phyloP scores from a whole-genome alignment of 805 yeast genomes.

The Candida silvatica region DNA sequence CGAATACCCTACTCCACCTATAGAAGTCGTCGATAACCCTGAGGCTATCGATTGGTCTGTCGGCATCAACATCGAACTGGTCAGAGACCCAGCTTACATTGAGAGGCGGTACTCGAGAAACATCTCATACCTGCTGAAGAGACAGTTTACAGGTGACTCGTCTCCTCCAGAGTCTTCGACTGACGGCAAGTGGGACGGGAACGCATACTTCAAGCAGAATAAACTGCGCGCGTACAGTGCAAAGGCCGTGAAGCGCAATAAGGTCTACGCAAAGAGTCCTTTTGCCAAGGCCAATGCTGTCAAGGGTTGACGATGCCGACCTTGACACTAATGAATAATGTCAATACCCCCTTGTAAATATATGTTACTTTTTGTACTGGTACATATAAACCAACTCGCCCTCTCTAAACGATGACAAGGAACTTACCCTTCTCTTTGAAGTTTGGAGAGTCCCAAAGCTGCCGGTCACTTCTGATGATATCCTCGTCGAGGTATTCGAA shows the following conservation, averaged over 20 bases:
- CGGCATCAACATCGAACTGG: constrained; percentile 14
- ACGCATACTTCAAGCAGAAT: constrained; percentile 16
- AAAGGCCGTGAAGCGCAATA: constrained; percentile 17
- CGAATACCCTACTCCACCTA: constrained; percentile 23
- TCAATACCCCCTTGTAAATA: not conserved
- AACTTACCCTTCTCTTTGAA: constrained; percentile 27
- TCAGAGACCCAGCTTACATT: constrained; percentile 9
- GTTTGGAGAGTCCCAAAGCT: constrained; percentile 17
- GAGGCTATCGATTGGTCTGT: constrained; percentile 18
- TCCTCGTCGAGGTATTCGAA: constrained; percentile 11
- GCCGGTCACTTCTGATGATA: constrained; percentile 14
- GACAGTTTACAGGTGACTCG: constrained; percentile 5
- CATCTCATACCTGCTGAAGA: constrained; percentile 8
- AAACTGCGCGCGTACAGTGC: constrained; percentile 26
- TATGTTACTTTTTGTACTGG: not conserved
- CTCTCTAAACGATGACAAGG: constrained; percentile 15
- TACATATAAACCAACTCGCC: too few relatives aligned
- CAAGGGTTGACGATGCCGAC: not conserved
- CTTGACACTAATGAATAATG: too few relatives aligned
- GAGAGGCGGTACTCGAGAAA: constrained; percentile 6
- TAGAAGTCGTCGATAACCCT: constrained; percentile 14
- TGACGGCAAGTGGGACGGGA: constrained; percentile 9
- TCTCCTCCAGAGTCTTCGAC: not conserved
- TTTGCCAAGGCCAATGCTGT: not conserved
- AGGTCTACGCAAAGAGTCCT: constrained; percentile 3